Conservation (phyloP, 345 rosid genomes). For the Salix exigua region DNA sequence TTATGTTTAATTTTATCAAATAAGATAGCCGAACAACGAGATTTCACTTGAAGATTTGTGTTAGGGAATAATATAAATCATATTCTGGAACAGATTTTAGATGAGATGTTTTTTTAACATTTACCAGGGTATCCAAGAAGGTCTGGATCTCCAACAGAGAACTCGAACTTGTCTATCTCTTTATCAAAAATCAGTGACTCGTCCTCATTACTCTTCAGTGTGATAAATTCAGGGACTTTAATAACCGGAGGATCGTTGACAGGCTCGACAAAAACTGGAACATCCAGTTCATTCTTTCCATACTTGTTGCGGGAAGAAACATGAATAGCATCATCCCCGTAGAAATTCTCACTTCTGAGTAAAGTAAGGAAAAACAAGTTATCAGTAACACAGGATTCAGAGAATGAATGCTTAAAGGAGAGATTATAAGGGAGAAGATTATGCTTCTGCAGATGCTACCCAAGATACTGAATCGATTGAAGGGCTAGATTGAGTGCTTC, state of each 20-base stretch:
- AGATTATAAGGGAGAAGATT: background rate
- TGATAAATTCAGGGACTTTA: conserved; percentile 48
- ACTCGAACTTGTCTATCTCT: conserved; percentile 52
- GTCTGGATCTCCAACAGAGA: conserved; percentile 84
- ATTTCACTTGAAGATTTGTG: too few species aligned
- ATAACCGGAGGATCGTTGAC: conserved; percentile 81
- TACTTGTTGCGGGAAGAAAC: conserved; percentile 67
- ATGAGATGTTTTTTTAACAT: too few species aligned
- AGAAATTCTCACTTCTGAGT: conserved; percentile 68
- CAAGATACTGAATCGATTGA: conserved; percentile 72
- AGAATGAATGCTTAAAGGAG: too few species aligned
- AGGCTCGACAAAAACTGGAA: conserved; percentile 58
- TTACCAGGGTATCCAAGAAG: conserved; percentile 66
- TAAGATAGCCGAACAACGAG: too few species aligned
- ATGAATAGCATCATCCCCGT: conserved; percentile 62
- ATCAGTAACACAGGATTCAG: background rate
- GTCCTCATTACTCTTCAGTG: conserved; percentile 37
- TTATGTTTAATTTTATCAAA: too few species aligned
- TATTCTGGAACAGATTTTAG: too few species aligned
- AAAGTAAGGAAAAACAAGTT: background rate
- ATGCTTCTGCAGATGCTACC: conserved; percentile 40
- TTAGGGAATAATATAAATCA: too few species aligned
- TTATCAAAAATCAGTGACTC: conserved; percentile 50
- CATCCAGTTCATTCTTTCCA: conserved; percentile 58
- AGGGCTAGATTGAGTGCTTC: conserved; percentile 69